Percentiles rank a stretch among this genome's conserved stretches.
Evolutionary conservation across 1,284 basidiomycete species (phyloP).

Genomic region (Gomphus sp.): DNA sequence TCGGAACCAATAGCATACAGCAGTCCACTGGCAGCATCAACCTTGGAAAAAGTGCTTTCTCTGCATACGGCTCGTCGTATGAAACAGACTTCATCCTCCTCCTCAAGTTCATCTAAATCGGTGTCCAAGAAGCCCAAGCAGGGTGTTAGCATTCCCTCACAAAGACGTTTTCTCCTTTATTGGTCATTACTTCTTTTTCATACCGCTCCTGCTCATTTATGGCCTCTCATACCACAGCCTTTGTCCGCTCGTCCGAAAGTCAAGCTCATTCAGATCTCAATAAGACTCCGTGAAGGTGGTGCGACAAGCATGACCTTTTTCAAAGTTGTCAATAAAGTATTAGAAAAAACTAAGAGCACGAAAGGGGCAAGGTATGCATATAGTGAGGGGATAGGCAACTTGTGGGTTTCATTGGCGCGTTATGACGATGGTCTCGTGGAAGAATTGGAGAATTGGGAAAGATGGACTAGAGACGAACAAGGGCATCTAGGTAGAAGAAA

Average conservation of each 20-base stretch:
- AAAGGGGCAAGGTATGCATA: slow-evolving; percentile 16
- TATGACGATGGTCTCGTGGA: slow-evolving; percentile 65
- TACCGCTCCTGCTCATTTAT: slow-evolving; percentile 42
- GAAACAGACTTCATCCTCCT: slow-evolving; percentile 36
- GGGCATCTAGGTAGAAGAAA: slow-evolving; percentile 31
- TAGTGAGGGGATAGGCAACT: slow-evolving; percentile 16
- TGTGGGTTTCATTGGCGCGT: slow-evolving; percentile 71
- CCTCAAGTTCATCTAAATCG: slow-evolving; percentile 6
- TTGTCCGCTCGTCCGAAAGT: slow-evolving; percentile 24
- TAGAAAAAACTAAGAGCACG: slow-evolving; percentile 32
- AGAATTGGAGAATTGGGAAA: slow-evolving; percentile 52
- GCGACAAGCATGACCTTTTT: slow-evolving; percentile 41
- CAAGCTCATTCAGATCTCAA: slow-evolving; percentile 39
- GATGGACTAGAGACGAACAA: slow-evolving; percentile 33
- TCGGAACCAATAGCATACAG: background rate
- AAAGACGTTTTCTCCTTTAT: slow-evolving; percentile 63
- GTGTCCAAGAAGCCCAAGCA: slow-evolving; percentile 39
- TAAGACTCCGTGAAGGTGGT: slow-evolving; percentile 51
- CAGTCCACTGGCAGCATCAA: slow-evolving; percentile 9
- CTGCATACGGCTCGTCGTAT: slow-evolving; percentile 64
- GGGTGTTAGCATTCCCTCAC: slow-evolving; percentile 70
- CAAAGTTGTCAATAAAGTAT: slow-evolving; percentile 44
- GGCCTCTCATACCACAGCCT: slow-evolving; percentile 21
- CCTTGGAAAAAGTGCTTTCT: slow-evolving; percentile 50
- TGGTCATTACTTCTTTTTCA: slow-evolving; percentile 59